Evolutionary conservation across 2,329 filamentous ascomycete genomes (phyloP), one percentile per base, ranked within the genome.

Genomic region (Tolypocladium endophyticum): DNA sequence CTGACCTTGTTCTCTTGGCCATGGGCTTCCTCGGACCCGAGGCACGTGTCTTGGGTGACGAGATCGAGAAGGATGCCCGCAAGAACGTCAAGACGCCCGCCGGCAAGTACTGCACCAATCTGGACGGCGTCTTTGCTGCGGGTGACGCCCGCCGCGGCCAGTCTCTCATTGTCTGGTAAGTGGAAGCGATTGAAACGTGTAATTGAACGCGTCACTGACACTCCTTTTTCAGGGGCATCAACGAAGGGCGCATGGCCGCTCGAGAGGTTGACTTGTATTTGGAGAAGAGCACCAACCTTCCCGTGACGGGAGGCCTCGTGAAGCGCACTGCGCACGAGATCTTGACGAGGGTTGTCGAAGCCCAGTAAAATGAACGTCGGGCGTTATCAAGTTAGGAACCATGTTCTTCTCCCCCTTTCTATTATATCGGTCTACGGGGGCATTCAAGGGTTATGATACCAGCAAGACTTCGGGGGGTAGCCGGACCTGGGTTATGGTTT

Each of bases 11-110:
- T 53, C 84, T 97, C 53, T 81, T 97, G 56, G 96, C 93, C 57
- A 97, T 97, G 93, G 93, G 93, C 71, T 97, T 97, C 87, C 78
- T 97, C 64, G 93, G 93, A 12, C 92, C 92, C 8, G 93, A 97
- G 77, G 90, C 90, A 66, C 88, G 90, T 65, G 86, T 96, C 45
- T 82, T 97, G 47, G 91, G 90, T 57, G 87, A 91, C n/a, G 83
- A 89, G 47, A 87, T 97, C 64, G 92, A 97, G 77, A 92, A 92
- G 74, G 93, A 97, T 72, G 82, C 85, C 58, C 87, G 93, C 70
- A 96, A 96, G 84, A 97, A 97, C 74, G 87, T 97, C 77, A 97
- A 97, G 87, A 97, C 93, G 11, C 81, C 91, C 36, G 81, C 88
- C 58, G 92, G 92, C 66, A 87, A 92, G 71, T 97, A 97, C 76